A percentile compares a stretch with the other conserved stretches of the same genome.
Conservation (phyloP, 179 eudicot genomes). For the Beta macrorhiza region DNA sequence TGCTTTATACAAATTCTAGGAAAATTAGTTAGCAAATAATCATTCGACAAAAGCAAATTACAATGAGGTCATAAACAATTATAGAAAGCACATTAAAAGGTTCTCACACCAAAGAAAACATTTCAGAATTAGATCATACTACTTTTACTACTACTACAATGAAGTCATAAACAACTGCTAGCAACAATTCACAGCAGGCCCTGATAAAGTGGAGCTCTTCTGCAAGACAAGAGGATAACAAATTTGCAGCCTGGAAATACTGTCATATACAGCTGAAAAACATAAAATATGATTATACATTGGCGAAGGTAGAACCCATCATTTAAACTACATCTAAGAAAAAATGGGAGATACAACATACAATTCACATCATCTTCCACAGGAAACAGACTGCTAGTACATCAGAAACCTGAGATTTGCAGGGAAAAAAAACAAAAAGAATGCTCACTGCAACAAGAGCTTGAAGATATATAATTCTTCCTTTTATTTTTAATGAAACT, state of each 20-base stretch:
- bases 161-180: too few relatives aligned
- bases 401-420: background rate
- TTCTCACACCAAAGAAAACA: background rate
- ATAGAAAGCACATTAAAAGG: background rate
- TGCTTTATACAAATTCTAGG: too few relatives aligned
- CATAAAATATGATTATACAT: background rate
- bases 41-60: too few relatives aligned
- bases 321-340: background rate
- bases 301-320: background rate
- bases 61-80: background rate
- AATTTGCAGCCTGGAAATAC: background rate
- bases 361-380: background rate
- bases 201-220: background rate
- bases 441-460: background rate
- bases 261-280: background rate
- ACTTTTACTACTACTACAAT: too few relatives aligned
- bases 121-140: background rate
- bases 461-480: background rate
- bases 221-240: background rate
- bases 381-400: background rate
- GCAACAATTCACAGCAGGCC: background rate
- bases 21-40: background rate
- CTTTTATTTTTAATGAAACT: background rate
- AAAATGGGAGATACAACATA: background rate
- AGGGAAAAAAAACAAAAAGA: background rate